These are phyloP conservation scores for Fraxinus baroniana DNA, from an alignment of 305 asterid species.

Conservation along the genomic window DNA sequence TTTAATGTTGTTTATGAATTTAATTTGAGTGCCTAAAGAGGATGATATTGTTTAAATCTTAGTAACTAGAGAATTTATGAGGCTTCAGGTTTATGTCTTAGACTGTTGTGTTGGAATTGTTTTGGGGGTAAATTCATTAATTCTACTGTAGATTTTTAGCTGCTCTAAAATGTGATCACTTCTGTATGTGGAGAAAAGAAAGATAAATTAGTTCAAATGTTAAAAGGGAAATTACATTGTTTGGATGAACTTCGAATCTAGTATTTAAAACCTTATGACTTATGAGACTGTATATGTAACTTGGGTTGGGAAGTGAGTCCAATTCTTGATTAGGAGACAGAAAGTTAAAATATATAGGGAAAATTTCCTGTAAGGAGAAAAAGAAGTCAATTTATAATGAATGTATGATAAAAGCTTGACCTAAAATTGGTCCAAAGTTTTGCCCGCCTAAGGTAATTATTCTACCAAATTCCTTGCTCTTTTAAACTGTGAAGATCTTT, in stretches of 20 bases:
- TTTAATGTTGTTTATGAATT: conserved; percentile 9
- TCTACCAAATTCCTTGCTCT: no score
- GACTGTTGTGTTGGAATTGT: background rate
- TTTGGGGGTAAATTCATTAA: background rate
- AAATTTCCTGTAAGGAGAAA: no score
- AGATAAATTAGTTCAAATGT: background rate
- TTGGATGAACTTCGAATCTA: background rate
- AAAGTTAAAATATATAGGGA: no score
- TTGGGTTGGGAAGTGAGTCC: background rate
- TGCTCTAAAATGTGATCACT: background rate
- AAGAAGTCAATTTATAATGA: no score
- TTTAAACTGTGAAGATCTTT: background rate
- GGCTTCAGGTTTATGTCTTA: conserved; percentile 18
- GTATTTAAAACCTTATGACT: background rate
- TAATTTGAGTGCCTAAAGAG: conserved; percentile 21
- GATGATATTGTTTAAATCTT: conserved; percentile 14
- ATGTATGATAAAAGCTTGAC: no score
- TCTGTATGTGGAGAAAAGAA: background rate
- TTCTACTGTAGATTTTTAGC: background rate
- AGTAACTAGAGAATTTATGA: conserved; percentile 8
- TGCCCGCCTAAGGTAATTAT: no score
- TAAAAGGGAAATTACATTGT: background rate
- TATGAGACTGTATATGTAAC: background rate
- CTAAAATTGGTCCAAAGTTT: no score
- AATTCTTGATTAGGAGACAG: no score